phyloP scores from a whole-genome alignment of 1,284 basidiomycete species.

The Hymenochaete sp. region DNA sequence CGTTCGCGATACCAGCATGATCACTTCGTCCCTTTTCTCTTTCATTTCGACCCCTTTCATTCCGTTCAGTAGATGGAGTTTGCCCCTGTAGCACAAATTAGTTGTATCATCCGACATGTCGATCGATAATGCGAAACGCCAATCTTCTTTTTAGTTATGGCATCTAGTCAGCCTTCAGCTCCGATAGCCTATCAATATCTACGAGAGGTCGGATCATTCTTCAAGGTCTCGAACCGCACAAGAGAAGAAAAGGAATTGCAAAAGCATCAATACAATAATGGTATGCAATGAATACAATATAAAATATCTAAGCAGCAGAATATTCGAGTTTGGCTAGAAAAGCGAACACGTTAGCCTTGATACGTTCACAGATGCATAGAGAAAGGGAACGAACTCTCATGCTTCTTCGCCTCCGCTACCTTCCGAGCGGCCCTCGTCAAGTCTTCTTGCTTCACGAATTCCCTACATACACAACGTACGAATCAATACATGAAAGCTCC shows the following conservation, averaged over 20 bases:
- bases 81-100: no score
- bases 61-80: no score
- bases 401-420: constrained; percentile 92
- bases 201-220: no score
- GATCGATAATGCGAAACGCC: no score
- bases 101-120: no score
- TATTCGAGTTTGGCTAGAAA: constrained; percentile 1
- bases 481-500: not conserved
- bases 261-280: not conserved
- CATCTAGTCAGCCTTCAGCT: no score
- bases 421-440: constrained; percentile 97
- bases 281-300: not conserved
- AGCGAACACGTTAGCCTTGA: not conserved
- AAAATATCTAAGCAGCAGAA: constrained; percentile 2
- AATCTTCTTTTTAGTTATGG: no score
- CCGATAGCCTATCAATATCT: no score
- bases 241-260: not conserved
- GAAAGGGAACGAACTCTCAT: constrained; percentile 61
- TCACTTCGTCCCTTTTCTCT: no score
- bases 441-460: constrained; percentile 90
- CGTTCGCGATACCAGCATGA: no score
- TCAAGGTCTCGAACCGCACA: no score
- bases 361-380: not conserved
- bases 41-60: no score
- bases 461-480: constrained; percentile 38